Evolutionary conservation across 148 eudicot species (phyloP), one percentile per base, ranked within the genome.

Genomic region (Polygonum aviculare): DNA sequence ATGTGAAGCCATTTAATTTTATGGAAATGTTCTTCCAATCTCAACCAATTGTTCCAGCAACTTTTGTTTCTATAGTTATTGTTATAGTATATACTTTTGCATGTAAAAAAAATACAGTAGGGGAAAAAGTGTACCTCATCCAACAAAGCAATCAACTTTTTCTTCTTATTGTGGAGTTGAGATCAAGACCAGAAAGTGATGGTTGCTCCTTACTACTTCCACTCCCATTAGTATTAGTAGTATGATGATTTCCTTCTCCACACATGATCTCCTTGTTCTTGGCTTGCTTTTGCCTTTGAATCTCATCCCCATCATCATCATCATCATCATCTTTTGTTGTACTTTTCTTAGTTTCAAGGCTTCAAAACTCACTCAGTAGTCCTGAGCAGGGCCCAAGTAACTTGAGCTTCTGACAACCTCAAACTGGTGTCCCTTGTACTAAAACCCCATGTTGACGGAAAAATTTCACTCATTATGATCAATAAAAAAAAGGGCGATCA

Each of bases 331-430:
- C 39, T 31, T 26, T 14, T 22, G n/a, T 14, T 22, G n/a, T 38
- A 54, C 40, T 76, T 82, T 81, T 81, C 77, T 84, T 81, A n/a
- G 81, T 84, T 57, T 85, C 97, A 73, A 90, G 87, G 63, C 79
- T 83, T 62, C 99, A 96, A 45, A 90, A 93, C 84, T 96, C 99
- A 79, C 80, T 87, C 26, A 96, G 75, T 15, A 93, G 89, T 93
- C 93, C 55, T 96, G 94, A 31, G 88, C 85, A 10, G 94, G 91
- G 15, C 74, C 79, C 86, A 96, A 81, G 82, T 91, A 96, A 88
- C 83, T 96, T 35, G 97, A 93, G 60, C 59, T 85, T 74, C 87
- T 85, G 39, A 92, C 74, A 65, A 75, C 83, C 77, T 84, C 85
- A 78, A 83, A 83, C 1, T 77, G 84, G 15, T 21, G 62, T 57